phyloP scores from a whole-genome alignment of 2,329 filamentous ascomycete genomes.

The Teratosphaeria epicoccoides region DNA sequence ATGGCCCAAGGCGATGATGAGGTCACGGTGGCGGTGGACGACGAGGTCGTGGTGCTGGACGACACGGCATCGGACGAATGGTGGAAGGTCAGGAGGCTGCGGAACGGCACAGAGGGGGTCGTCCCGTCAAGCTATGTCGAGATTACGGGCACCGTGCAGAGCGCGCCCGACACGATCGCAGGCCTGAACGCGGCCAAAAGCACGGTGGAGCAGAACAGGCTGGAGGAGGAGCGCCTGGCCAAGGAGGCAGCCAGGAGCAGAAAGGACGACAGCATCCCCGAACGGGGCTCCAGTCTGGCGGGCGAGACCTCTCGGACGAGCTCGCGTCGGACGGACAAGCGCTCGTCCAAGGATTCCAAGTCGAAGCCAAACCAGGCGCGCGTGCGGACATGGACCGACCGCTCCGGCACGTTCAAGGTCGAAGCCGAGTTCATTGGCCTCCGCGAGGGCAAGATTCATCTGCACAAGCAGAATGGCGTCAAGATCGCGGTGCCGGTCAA shows the following conservation, averaged over 20 bases:
- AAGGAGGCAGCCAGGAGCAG: conserved; percentile 63
- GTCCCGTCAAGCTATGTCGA: conserved; percentile 96
- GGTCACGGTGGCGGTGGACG: conserved; percentile 78
- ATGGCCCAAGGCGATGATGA: conserved; percentile 94
- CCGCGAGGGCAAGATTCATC: conserved; percentile 90
- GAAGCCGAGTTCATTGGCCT: conserved; percentile 93
- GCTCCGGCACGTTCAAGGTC: conserved; percentile 91
- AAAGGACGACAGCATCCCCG: conserved; percentile 54
- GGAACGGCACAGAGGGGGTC: conserved; percentile 89
- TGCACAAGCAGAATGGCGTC: conserved; percentile 95
- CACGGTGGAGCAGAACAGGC: conserved; percentile 61
- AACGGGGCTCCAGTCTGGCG: conserved; percentile 69
- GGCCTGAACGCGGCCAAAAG: conserved; percentile 54
- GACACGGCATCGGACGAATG: conserved; percentile 91
- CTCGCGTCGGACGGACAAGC: background rate
- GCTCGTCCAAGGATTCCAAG: conserved; percentile 37
- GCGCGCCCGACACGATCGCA: conserved; percentile 37
- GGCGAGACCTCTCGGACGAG: conserved; percentile 15
- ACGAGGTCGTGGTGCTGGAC: conserved; percentile 84
- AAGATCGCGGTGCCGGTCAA: conserved; percentile 92
- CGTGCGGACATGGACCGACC: conserved; percentile 87
- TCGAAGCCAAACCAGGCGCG: conserved; percentile 74
- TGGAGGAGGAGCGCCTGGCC: conserved; percentile 74
- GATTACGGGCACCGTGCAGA: conserved; percentile 57
- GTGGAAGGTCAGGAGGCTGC: conserved; percentile 89